Percentiles rank a stretch among this genome's conserved stretches.
These are phyloP conservation scores for Guillardia theta DNA, from an alignment of 78 protist species.

Conservation along the genomic window DNA sequence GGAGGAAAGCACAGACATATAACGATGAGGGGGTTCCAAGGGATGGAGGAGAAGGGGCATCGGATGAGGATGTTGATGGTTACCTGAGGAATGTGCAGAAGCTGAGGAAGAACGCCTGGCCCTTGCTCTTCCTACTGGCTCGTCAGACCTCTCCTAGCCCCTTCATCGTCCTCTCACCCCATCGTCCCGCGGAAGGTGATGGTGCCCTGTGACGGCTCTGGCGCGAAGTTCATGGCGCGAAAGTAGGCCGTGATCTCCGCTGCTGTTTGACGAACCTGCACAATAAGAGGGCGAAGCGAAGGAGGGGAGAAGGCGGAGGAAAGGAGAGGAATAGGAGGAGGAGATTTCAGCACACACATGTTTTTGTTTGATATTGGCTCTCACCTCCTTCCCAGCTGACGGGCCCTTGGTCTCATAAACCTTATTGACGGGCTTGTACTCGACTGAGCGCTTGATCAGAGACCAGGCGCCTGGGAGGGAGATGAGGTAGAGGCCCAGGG, in stretches of 20 bases:
- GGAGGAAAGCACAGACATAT: too few species aligned
- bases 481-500: not conserved
- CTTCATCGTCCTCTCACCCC: too few species aligned
- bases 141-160: too few species aligned
- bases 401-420: not conserved
- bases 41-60: too few species aligned
- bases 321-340: not conserved
- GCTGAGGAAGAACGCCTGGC: not conserved
- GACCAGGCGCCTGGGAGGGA: not conserved
- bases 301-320: not conserved
- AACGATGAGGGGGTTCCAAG: too few species aligned
- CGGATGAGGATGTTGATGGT: too few species aligned
- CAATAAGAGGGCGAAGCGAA: not conserved
- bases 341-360: not conserved
- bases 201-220: not conserved
- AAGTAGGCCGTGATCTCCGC: not conserved
- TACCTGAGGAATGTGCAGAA: not conserved
- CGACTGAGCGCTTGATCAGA: not conserved
- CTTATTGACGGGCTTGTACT: not conserved
- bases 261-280: not conserved
- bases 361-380: not conserved
- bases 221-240: not conserved
- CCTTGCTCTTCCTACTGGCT: too few species aligned
- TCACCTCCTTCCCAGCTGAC: not conserved
- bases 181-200: slow-evolving; percentile 8